phyloP scores from a whole-genome alignment of 2,329 filamentous ascomycete species.

The Xylariaceae sp. region DNA sequence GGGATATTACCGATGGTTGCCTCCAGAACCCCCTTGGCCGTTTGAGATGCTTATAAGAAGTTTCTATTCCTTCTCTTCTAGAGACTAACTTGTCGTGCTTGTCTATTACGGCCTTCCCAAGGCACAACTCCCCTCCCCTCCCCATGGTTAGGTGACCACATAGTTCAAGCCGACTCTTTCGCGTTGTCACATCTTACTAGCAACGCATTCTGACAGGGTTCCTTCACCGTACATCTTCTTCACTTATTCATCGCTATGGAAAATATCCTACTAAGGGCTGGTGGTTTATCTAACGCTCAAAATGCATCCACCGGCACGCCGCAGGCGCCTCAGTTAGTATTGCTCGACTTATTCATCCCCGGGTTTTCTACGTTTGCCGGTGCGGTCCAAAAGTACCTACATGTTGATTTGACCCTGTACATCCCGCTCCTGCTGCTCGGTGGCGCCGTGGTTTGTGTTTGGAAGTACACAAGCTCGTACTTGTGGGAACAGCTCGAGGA shows the following conservation, averaged over 20 bases:
- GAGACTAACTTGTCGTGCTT: no score
- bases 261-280: constrained; percentile 14
- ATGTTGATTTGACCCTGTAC: constrained; percentile 65
- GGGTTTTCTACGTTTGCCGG: constrained; percentile 63
- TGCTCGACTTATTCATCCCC: constrained; percentile 67
- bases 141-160: background rate
- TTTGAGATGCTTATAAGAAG: no score
- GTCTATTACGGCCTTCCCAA: background rate
- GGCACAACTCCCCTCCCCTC: background rate
- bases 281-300: constrained; percentile 5
- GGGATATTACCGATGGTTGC: no score
- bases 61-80: no score
- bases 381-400: constrained; percentile 57
- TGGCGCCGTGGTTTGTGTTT: constrained; percentile 52
- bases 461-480: constrained; percentile 55
- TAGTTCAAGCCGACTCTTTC: background rate
- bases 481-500: constrained; percentile 51
- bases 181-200: background rate
- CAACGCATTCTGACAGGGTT: background rate
- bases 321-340: constrained; percentile 43
- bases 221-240: background rate
- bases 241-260: constrained; percentile 22
- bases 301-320: background rate
- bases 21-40: no score
- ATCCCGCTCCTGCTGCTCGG: constrained; percentile 58